These are phyloP conservation scores for Barbarea vulgaris DNA, from an alignment of 345 rosid genomes.

Conservation along the genomic window DNA sequence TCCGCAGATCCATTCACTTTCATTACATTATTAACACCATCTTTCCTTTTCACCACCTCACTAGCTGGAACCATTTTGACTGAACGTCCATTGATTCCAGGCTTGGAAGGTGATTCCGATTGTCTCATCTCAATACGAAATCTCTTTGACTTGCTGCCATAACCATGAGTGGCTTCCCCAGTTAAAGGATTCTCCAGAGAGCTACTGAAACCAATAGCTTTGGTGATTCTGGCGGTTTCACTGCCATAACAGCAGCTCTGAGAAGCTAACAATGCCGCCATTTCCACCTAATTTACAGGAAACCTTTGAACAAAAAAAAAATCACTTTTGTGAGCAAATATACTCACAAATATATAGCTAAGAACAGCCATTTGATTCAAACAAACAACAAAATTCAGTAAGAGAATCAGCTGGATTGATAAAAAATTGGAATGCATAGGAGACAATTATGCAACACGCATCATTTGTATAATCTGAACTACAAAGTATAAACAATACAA, in stretches of 20 bases:
- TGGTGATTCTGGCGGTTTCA: conserved; percentile 45
- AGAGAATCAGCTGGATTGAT: neutral
- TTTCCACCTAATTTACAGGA: conserved; percentile 36
- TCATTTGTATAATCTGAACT: neutral
- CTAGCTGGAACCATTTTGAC: conserved; percentile 84
- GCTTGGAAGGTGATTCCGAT: conserved; percentile 53
- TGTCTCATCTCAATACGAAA: conserved; percentile 63
- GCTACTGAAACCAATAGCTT: conserved; percentile 57
- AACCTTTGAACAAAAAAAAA: neutral
- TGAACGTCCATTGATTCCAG: conserved; percentile 58
- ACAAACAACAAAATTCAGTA: neutral
- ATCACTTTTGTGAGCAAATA: neutral
- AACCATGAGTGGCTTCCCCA: conserved; percentile 27
- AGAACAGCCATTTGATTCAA: neutral
- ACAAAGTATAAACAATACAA: neutral
- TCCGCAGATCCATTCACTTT: conserved; percentile 58
- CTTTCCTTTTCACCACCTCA: conserved; percentile 60
- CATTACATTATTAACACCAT: conserved; percentile 47
- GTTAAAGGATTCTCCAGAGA: conserved; percentile 48
- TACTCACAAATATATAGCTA: neutral
- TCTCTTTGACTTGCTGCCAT: conserved; percentile 32
- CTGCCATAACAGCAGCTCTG: conserved; percentile 66
- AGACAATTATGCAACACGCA: neutral
- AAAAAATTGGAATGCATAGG: neutral
- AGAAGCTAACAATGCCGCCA: conserved; percentile 84